Evolutionary conservation across 192 early-diverging fungal genomes (phyloP).

Genomic region (Coemansia biformis): DNA sequence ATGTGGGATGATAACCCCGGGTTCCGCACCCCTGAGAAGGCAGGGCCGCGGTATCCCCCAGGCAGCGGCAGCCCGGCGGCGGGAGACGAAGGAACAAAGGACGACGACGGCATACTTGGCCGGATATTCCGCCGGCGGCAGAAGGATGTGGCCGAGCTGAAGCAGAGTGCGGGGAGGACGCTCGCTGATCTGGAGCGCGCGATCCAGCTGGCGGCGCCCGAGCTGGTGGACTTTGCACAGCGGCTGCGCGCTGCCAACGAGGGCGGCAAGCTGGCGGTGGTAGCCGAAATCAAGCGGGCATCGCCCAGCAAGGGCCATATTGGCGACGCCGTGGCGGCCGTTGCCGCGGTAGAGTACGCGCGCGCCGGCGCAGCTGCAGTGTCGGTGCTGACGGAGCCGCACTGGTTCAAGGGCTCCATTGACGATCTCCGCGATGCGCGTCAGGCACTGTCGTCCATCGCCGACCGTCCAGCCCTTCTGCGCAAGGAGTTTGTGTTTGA

Average conservation of each 20-base stretch:
- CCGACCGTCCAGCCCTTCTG: constrained; percentile 83
- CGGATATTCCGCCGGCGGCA: constrained; percentile 77
- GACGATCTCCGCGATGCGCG: constrained; percentile 91
- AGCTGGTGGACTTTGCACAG: constrained; percentile 70
- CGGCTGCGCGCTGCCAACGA: constrained; percentile 50
- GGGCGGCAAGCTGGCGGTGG: constrained; percentile 57
- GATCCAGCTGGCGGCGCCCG: constrained; percentile 67
- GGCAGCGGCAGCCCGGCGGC: not conserved
- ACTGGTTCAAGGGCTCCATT: constrained; percentile 96
- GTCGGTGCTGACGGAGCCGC: constrained; percentile 96
- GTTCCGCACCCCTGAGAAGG: constrained; percentile 8
- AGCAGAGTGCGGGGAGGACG: constrained; percentile 67
- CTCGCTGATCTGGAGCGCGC: constrained; percentile 62
- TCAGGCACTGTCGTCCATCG: constrained; percentile 54
- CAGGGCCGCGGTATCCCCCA: constrained; percentile 20
- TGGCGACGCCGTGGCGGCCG: constrained; percentile 76
- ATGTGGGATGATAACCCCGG: constrained; percentile 71
- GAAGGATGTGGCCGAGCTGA: constrained; percentile 68
- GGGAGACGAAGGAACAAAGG: constrained; percentile 4
- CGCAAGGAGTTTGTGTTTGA: constrained; percentile 97
- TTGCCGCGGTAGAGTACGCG: constrained; percentile 82
- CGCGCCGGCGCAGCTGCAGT: constrained; percentile 86
- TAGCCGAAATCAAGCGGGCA: constrained; percentile 99
- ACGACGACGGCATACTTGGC: constrained; percentile 61
- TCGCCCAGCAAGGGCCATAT: constrained; percentile 95